These are phyloP conservation scores for Exophiala xenobiotica DNA, from an alignment of 2,329 filamentous ascomycete species.

Conservation along the genomic window DNA sequence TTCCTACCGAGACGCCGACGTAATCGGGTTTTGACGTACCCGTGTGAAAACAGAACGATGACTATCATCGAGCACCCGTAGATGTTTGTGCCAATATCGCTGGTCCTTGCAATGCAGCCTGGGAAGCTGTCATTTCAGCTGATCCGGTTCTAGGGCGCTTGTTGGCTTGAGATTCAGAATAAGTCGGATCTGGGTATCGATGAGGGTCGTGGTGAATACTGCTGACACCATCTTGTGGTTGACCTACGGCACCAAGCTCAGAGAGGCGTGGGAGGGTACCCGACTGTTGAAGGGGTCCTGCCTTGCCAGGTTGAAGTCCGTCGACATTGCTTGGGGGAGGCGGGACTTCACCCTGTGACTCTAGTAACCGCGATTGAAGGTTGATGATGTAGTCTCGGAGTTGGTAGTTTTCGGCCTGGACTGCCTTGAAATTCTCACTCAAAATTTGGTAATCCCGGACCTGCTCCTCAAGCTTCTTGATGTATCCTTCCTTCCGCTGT, in stretches of 20 bases:
- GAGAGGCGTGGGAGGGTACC: constrained; percentile 26
- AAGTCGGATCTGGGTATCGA: constrained; percentile 28
- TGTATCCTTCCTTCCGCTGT: constrained; percentile 96
- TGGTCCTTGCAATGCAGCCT: constrained; percentile 27
- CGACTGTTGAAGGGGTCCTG: constrained; percentile 19
- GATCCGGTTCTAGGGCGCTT: constrained; percentile 25
- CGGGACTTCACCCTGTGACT: constrained; percentile 79
- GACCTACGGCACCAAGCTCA: constrained; percentile 23
- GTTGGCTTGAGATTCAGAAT: constrained; percentile 19
- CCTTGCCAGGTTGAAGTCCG: constrained; percentile 29
- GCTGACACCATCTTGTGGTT: constrained; percentile 14
- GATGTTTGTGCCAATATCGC: constrained; percentile 23
- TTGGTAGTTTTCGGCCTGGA: constrained; percentile 85
- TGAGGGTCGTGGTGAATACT: constrained; percentile 20
- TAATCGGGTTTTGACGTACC: neutral
- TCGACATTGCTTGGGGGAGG: constrained; percentile 34
- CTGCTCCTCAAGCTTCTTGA: constrained; percentile 94
- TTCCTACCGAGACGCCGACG: neutral
- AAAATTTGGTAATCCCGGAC: constrained; percentile 77
- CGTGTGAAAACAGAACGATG: neutral
- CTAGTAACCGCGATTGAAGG: constrained; percentile 81
- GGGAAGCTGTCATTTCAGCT: constrained; percentile 25
- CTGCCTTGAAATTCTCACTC: constrained; percentile 72
- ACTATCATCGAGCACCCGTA: constrained; percentile 14
- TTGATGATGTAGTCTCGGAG: constrained; percentile 90